Percentiles rank a stretch among this genome's conserved stretches.
Evolutionary conservation across 768 basidiomycete genomes (phyloP).

Genomic region (Trametes punicea): DNA sequence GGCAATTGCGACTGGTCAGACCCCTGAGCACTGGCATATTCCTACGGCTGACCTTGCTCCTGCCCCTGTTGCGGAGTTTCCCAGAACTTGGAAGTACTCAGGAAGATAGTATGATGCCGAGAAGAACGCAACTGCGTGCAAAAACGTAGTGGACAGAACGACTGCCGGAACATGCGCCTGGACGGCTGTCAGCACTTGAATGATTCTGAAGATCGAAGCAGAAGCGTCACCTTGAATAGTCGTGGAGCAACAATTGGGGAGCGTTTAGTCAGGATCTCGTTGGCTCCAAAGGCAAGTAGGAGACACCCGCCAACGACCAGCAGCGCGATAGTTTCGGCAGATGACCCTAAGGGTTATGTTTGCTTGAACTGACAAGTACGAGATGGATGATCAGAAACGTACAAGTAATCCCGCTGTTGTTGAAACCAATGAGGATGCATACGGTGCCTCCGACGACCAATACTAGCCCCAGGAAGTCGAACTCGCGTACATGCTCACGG

Average conservation of each 20-base stretch:
- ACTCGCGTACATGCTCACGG: conserved; percentile 53
- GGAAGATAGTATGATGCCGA: conserved; percentile 64
- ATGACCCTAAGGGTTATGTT: conserved; percentile 45
- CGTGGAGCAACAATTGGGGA: conserved; percentile 76
- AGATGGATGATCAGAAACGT: conserved; percentile 25
- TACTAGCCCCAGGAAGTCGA: conserved; percentile 68
- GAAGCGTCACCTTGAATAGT: conserved; percentile 53
- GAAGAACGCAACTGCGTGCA: conserved; percentile 66
- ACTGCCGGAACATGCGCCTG: conserved; percentile 51
- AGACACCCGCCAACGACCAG: conserved; percentile 53
- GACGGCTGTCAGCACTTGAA: conserved; percentile 48
- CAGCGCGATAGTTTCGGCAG: conserved; percentile 55
- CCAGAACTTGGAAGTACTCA: conserved; percentile 73
- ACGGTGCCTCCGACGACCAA: conserved; percentile 65
- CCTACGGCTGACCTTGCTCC: conserved; percentile 49
- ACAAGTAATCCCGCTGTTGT: conserved; percentile 66
- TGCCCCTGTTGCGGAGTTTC: conserved; percentile 65
- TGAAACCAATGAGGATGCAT: conserved; percentile 70
- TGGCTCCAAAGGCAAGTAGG: conserved; percentile 48
- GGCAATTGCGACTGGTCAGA: background rate
- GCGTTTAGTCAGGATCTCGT: conserved; percentile 58
- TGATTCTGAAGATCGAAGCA: conserved; percentile 12
- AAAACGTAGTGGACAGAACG: conserved; percentile 51
- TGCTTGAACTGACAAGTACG: background rate
- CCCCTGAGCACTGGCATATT: background rate